phyloP scores from a whole-genome alignment of 2,329 filamentous ascomycete species.

The Ilyonectria robusta region DNA sequence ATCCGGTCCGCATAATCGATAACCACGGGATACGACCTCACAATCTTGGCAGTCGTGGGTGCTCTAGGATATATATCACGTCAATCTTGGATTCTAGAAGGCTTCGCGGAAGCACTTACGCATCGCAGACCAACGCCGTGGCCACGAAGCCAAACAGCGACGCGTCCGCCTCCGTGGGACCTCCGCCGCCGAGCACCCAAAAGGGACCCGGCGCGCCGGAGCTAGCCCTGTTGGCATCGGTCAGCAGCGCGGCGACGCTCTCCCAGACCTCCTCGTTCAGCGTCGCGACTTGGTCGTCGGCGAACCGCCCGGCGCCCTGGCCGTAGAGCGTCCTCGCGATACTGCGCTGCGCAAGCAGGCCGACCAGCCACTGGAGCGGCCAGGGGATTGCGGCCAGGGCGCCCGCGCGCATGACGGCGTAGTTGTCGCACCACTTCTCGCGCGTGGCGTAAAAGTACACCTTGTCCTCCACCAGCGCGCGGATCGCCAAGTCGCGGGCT shows the following conservation, averaged over 20 bases:
- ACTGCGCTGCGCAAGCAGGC: conserved; percentile 62
- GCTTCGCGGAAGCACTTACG: conserved; percentile 58
- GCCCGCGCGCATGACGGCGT: conserved; percentile 69
- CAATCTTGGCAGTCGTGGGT: conserved; percentile 61
- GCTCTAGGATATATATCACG: conserved; percentile 49
- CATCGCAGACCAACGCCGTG: conserved; percentile 64
- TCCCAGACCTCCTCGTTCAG: conserved; percentile 69
- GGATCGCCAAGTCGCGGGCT: conserved; percentile 66
- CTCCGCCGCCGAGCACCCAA: conserved; percentile 68
- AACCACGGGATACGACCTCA: conserved; percentile 63
- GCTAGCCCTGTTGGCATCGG: conserved; percentile 49
- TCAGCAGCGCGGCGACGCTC: conserved; percentile 61
- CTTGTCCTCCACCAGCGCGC: conserved; percentile 72
- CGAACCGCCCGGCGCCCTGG: conserved; percentile 69
- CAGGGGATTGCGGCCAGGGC: conserved; percentile 65
- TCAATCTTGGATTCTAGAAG: conserved; percentile 1
- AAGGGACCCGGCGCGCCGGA: conserved; percentile 57
- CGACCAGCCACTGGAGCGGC: conserved; percentile 65
- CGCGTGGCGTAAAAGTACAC: conserved; percentile 68
- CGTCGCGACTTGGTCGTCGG: conserved; percentile 61
- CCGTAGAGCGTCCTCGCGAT: conserved; percentile 62
- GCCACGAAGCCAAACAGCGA: conserved; percentile 71
- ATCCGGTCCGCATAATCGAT: conserved; percentile 71
- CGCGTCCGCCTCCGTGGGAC: conserved; percentile 71
- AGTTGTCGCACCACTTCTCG: conserved; percentile 73